These are phyloP conservation scores for Akanthomyces muscarius DNA, from an alignment of 2,329 filamentous ascomycete species.

Conservation along the genomic window DNA sequence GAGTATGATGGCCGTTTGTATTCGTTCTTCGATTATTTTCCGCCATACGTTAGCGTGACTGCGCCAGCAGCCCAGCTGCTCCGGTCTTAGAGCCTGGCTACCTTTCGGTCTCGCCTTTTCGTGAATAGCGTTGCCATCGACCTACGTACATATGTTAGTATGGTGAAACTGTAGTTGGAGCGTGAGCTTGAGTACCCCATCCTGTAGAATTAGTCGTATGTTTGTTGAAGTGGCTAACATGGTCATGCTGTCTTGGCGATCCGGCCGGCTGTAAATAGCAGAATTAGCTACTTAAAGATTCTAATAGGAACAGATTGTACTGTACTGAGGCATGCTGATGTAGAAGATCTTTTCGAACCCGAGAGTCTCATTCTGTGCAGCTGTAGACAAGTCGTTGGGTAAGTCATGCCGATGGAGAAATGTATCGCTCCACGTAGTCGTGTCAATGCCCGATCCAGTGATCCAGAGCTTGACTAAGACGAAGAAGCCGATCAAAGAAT, in stretches of 20 bases:
- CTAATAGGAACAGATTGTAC: neutral
- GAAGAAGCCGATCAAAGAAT: too few relatives aligned
- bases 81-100: neutral
- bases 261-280: neutral
- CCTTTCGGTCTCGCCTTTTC: conserved; percentile 2
- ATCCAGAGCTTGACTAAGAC: too few relatives aligned
- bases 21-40: neutral
- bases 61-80: conserved; percentile 1
- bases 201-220: neutral
- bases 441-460: too few relatives aligned
- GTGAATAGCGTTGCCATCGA: neutral
- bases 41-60: conserved; percentile 4
- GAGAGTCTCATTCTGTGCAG: conserved; percentile 2
- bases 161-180: too few relatives aligned
- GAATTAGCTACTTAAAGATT: neutral
- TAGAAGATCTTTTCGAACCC: conserved; percentile 2
- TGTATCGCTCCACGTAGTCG: too few relatives aligned
- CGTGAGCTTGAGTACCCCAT: neutral
- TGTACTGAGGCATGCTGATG: conserved; percentile 1
- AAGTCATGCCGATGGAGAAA: too few relatives aligned
- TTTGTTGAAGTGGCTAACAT: conserved; percentile 2
- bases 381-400: neutral
- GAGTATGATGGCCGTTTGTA: neutral
- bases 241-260: conserved; percentile 5
- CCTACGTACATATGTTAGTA: neutral